Percentiles rank a stretch among this genome's conserved stretches.
Evolutionary conservation across 768 basidiomycete species (phyloP).

Genomic region (Agrocybe praecox): DNA sequence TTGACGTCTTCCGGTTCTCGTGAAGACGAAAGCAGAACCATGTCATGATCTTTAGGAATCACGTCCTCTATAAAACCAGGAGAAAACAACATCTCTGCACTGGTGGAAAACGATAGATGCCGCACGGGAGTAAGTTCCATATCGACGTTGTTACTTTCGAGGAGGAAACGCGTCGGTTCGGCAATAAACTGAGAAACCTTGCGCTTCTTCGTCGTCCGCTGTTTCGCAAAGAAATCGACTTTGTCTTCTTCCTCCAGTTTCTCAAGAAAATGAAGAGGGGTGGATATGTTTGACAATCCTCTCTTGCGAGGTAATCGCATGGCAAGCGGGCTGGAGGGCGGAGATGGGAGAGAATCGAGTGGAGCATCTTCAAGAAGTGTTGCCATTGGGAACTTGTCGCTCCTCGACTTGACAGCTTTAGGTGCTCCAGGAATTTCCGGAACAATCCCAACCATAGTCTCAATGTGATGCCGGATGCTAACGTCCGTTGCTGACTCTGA

Average conservation of each 20-base stretch:
- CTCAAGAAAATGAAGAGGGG: slow-evolving; percentile 22
- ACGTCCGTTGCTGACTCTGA: slow-evolving; percentile 26
- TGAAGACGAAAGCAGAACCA: not conserved
- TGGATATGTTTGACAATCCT: slow-evolving; percentile 23
- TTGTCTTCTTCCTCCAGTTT: slow-evolving; percentile 27
- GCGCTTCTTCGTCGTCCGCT: slow-evolving; percentile 23
- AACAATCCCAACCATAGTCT: slow-evolving; percentile 61
- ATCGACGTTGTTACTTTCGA: not conserved
- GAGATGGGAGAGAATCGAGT: slow-evolving; percentile 22
- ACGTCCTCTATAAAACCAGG: not conserved
- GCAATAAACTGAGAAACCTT: slow-evolving; percentile 13
- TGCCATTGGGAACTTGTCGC: not conserved
- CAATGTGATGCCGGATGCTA: slow-evolving; percentile 57
- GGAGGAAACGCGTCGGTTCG: slow-evolving; percentile 9
- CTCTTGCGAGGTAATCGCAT: slow-evolving; percentile 24
- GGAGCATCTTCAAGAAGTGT: slow-evolving; percentile 7
- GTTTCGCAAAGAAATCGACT: slow-evolving; percentile 13
- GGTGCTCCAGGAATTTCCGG: slow-evolving; percentile 39
- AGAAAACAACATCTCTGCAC: not conserved
- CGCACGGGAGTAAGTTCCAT: slow-evolving; percentile 2
- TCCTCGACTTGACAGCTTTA: slow-evolving; percentile 27
- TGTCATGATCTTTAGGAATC: not conserved
- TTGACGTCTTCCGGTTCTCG: not conserved
- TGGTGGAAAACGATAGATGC: not conserved
- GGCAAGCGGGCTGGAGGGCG: slow-evolving; percentile 39